These are phyloP conservation scores for Hymenoscyphus infarciens DNA, from an alignment of 2,329 filamentous ascomycete species.

Conservation along the genomic window DNA sequence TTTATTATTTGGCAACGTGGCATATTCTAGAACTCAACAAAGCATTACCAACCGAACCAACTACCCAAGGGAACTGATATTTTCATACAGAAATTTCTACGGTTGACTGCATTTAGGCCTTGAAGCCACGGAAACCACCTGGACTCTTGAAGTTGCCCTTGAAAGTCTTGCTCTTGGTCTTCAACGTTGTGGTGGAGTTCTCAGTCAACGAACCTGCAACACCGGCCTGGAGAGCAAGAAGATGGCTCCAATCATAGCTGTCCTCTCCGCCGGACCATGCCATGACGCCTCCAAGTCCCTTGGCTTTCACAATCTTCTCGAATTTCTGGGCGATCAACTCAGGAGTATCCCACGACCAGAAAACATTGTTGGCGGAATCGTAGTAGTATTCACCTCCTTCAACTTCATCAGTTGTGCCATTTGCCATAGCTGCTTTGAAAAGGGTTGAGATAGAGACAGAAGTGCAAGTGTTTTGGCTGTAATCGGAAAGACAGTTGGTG, in stretches of 20 bases:
- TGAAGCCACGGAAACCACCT: not conserved
- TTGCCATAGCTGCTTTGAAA: conserved; percentile 5
- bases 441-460: not conserved
- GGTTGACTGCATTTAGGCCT: not conserved
- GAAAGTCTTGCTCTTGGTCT: not conserved
- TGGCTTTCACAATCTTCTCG: conserved; percentile 50
- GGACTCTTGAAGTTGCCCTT: not conserved
- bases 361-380: conserved; percentile 53
- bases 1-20: no score
- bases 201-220: not conserved
- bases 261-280: conserved; percentile 72
- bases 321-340: conserved; percentile 60
- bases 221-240: conserved; percentile 38
- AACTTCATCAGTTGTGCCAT: conserved; percentile 7
- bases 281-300: conserved; percentile 64
- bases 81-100: not conserved
- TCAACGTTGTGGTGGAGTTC: not conserved
- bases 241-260: conserved; percentile 40
- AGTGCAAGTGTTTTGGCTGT: conserved; percentile 11
- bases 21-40: no score
- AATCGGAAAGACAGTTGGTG: conserved; percentile 16
- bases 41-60: not conserved
- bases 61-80: not conserved
- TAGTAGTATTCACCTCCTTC: conserved; percentile 64
- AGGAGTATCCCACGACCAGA: conserved; percentile 71